phyloP scores from a whole-genome alignment of 1,284 basidiomycete species.

The Anthracocystis walkeri region DNA sequence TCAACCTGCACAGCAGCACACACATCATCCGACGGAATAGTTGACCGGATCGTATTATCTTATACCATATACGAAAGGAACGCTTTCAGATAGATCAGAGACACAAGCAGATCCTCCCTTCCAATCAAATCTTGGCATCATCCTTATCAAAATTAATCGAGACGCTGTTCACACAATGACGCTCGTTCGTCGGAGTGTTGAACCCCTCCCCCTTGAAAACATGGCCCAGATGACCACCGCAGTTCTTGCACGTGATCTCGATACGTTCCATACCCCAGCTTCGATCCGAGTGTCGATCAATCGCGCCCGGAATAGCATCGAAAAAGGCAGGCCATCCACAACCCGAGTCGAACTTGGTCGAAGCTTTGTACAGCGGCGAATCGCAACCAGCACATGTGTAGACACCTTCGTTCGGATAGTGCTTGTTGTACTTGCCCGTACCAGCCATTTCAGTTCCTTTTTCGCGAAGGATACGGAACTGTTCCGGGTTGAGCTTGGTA shows the following conservation, averaged over 20 bases:
- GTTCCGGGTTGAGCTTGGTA: constrained; percentile 82
- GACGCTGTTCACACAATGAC: constrained; percentile 80
- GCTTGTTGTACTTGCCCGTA: constrained; percentile 83
- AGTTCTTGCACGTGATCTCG: constrained; percentile 81
- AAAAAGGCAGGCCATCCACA: constrained; percentile 99
- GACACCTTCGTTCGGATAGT: constrained; percentile 74
- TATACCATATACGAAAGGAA: neutral
- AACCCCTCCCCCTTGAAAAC: constrained; percentile 89
- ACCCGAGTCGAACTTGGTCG: constrained; percentile 90
- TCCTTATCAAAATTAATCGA: constrained; percentile 82
- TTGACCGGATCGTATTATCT: too few species aligned
- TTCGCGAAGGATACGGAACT: constrained; percentile 87
- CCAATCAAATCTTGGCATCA: constrained; percentile 60
- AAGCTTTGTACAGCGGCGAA: constrained; percentile 74
- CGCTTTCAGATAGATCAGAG: neutral
- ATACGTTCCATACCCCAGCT: constrained; percentile 73
- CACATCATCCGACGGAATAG: too few species aligned
- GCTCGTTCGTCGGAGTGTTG: constrained; percentile 76
- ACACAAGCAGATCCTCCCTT: too few species aligned
- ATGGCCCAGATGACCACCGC: constrained; percentile 91
- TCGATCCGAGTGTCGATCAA: constrained; percentile 73
- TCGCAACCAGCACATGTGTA: constrained; percentile 74
- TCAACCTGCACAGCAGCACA: constrained; percentile 1
- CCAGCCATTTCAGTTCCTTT: constrained; percentile 87
- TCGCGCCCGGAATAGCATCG: constrained; percentile 90